These are phyloP conservation scores for Pulveroboletus ravenelii DNA, from an alignment of 768 basidiomycete genomes.

Conservation along the genomic window DNA sequence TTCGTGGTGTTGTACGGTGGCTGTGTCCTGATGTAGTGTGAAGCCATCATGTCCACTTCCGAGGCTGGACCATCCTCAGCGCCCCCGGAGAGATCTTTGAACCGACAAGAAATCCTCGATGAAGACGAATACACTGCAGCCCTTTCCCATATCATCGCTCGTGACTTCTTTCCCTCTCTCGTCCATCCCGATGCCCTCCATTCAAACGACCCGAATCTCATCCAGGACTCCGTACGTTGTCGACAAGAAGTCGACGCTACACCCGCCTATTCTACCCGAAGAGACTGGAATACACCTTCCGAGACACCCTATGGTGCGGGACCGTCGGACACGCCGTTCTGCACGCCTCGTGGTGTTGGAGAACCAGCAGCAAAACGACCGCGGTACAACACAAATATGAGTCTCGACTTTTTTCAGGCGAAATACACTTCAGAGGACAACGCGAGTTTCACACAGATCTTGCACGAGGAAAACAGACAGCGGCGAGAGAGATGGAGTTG, in stretches of 20 bases:
- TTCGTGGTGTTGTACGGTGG: conserved; percentile 5
- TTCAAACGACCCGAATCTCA: conserved; percentile 70
- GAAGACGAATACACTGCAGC: conserved; percentile 95
- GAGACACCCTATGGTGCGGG: conserved; percentile 62
- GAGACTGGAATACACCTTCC: conserved; percentile 43
- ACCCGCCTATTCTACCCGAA: conserved; percentile 35
- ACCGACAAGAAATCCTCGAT: conserved; percentile 67
- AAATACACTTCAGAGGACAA: conserved; percentile 97
- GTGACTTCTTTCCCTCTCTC: conserved; percentile 97
- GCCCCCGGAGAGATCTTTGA: conserved; percentile 52
- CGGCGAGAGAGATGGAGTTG: conserved; percentile 80
- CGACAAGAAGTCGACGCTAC: conserved; percentile 60
- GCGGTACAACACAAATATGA: conserved; percentile 57
- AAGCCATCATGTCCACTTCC: conserved; percentile 29
- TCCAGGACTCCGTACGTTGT: conserved; percentile 69
- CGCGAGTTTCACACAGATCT: conserved; percentile 88
- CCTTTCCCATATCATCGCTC: conserved; percentile 86
- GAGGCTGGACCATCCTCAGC: conserved; percentile 26
- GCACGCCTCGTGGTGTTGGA: conserved; percentile 34
- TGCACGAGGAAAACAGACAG: conserved; percentile 83
- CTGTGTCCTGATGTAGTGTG: conserved; percentile 2
- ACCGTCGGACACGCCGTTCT: conserved; percentile 64
- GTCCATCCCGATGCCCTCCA: conserved; percentile 78
- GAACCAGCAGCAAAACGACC: conserved; percentile 52
- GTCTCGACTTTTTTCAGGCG: conserved; percentile 84